Base-by-base conservation (phyloP, 164 flowering plant genomes). In the Vitis rotundifolia region DNA sequence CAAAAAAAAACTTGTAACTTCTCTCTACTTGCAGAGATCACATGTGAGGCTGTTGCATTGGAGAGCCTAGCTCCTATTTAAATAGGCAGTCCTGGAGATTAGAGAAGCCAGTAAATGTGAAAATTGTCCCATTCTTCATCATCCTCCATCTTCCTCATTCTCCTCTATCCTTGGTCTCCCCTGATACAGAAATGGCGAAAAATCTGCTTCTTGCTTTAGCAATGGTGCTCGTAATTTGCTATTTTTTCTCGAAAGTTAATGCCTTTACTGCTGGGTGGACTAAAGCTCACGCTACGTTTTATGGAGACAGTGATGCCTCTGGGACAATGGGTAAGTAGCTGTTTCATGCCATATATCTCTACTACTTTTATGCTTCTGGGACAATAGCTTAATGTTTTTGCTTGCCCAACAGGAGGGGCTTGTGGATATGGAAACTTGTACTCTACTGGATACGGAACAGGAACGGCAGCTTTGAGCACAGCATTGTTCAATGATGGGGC, bases 401-500 rank as follows among this genome's bases (percentile, higher is more conserved):
- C 61, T 68, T 49, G 26, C 16, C 13, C 6, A 61, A 22, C 76
- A 89, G 95, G 88, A 10, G 93, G 92, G 64, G 91, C 94, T 72
- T 88, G 94, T 78, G 93, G 92, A 11, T 88, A 91, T 74, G 93
- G 91, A 0, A 85, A 91, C 70, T 76, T 89, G 78, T 87, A 90
- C 55, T 68, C 87, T 2, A 73, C 86, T 13, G 94, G 92, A 3
- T 85, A 88, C 60, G 94, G 90, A 28, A 87, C 88, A 0, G 76
- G 79, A 28, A 89, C 91, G 5, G 97, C 97, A 54, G 94, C 89
- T 44, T 64, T 90, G 26, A 94, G 97, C 70, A 92, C 92, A 6
- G 98, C 96, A 7, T 70, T 94, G 75, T 94, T 90, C 82, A 88
- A 90, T 55, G 79, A 86, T 51, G 97, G 97, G 48, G 92, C 86